Conservation (phyloP, 75 land plant species). For the Cryptomeria japonica region DNA sequence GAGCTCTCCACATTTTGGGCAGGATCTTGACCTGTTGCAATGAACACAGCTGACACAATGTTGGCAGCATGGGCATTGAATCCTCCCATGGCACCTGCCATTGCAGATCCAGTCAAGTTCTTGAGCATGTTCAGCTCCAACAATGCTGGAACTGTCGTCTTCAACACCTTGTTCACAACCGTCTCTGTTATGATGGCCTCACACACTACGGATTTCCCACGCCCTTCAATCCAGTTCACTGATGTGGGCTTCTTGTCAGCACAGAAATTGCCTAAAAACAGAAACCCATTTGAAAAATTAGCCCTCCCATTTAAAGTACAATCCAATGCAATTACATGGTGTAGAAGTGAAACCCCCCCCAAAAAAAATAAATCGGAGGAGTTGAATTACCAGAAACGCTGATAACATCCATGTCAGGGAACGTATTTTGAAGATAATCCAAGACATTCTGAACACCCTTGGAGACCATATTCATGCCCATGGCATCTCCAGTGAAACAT, state of each 20-base stretch:
- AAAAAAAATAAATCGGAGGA: background rate
- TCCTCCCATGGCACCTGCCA: constrained; percentile 80
- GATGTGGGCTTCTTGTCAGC: constrained; percentile 55
- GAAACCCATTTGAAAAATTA: background rate
- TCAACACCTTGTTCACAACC: constrained; percentile 66
- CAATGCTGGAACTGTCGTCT: constrained; percentile 64
- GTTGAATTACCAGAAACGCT: constrained; percentile 62
- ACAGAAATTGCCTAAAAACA: constrained; percentile 59
- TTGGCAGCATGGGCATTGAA: constrained; percentile 91
- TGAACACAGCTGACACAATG: constrained; percentile 68
- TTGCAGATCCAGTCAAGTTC: constrained; percentile 79
- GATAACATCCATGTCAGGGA: constrained; percentile 81
- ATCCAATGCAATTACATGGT: background rate
- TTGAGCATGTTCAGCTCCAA: constrained; percentile 90
- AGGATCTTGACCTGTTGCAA: constrained; percentile 85
- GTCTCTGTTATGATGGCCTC: constrained; percentile 66
- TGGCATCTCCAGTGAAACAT: constrained; percentile 85
- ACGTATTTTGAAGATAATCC: constrained; percentile 63
- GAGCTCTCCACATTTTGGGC: constrained; percentile 85
- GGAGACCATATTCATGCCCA: constrained; percentile 97
- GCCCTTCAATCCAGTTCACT: constrained; percentile 74
- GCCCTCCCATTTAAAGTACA: background rate
- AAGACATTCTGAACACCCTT: constrained; percentile 86
- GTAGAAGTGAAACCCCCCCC: background rate
- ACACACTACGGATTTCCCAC: constrained; percentile 79